Evolutionary conservation across 768 basidiomycete species (phyloP), one percentile per base, ranked within the genome.

Genomic region (Leccinum olivaceopallidum): DNA sequence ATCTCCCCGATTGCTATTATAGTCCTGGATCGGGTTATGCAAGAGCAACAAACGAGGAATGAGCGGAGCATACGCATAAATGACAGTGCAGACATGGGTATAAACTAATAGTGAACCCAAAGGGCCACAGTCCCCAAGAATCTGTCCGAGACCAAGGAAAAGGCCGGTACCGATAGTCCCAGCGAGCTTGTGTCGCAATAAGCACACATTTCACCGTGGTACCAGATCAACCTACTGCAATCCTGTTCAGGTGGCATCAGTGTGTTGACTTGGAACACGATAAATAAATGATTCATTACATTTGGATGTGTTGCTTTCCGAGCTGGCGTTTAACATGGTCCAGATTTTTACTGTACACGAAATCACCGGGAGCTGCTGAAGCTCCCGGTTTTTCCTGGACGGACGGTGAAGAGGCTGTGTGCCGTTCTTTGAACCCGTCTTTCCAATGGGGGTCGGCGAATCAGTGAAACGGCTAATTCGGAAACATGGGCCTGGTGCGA

Each of bases 101-200:
- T 65, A 74, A 55, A 73, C 71, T 13, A 74, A 24, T 24, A 74
- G 66, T 18, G 67, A 65, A 37, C 73, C 73, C 32, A 73, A 59
- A 13, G 73, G 73, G 36, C 73, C 73, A 26, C 63, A 63, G 12
- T 59, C 26, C 5, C 65, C 53, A 7, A 74, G 71, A n/a, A 74
- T 62, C 53, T 69, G 49, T 28, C 73, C 73, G 14, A 74, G 64
- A 9, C 73, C 73, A 7, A 71, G 55, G 59, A 74, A 74, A 18
- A 74, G 67, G 12, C 73, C 73, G 0, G 73, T 73, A 16, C 73
- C 71, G 24, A 74, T 69, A 4, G 63, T 66, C 24, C 73, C 71
- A 14, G 70, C 71, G 59, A 74, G 63, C 69, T 70, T 53, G 54
- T 53, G 26, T 34, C 16, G 30, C 12, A 16, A 7, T 68, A 44